A percentile compares a stretch with the other conserved stretches of the same genome.
Conservation (phyloP, 805 yeast species). For the Zygosaccharomyces bisporus region DNA sequence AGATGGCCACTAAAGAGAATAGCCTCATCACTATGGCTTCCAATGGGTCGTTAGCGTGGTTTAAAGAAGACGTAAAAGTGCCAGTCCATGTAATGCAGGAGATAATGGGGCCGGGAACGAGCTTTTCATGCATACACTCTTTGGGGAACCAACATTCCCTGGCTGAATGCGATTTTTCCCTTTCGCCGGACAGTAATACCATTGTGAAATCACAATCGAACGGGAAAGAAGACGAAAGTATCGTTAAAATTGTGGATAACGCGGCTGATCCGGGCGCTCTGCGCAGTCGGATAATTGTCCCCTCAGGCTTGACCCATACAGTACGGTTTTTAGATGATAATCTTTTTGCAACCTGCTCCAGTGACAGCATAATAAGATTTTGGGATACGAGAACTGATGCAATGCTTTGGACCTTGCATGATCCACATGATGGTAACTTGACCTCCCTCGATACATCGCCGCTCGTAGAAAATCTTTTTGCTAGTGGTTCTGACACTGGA, state of each 20-base stretch:
- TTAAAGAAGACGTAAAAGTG: conserved; percentile 29
- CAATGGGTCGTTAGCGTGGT: conserved; percentile 36
- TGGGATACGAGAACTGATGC: conserved; percentile 34
- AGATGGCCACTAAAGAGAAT: conserved; percentile 39
- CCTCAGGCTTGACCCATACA: conserved; percentile 31
- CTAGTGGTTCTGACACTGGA: conserved; percentile 35
- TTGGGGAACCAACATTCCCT: conserved; percentile 21
- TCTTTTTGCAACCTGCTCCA: conserved; percentile 33
- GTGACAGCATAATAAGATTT: conserved; percentile 32
- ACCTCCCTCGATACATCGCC: conserved; percentile 32
- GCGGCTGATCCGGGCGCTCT: conserved; percentile 32
- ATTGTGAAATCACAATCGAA: conserved; percentile 32
- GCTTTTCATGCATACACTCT: conserved; percentile 31
- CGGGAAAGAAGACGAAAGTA: conserved; percentile 30
- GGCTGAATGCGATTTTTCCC: conserved; percentile 32
- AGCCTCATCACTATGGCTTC: conserved; percentile 33
- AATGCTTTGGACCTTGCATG: conserved; percentile 23
- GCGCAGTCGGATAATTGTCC: conserved; percentile 28
- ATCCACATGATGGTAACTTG: conserved; percentile 30
- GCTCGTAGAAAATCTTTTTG: conserved; percentile 28
- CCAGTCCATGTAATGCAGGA: conserved; percentile 35
- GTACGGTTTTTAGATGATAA: conserved; percentile 34
- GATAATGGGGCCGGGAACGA: conserved; percentile 33
- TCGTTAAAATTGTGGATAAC: conserved; percentile 33
- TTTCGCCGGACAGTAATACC: conserved; percentile 27